Evolutionary conservation across 2,329 filamentous ascomycete genomes (phyloP), one percentile per base, ranked within the genome.

Genomic region (Bipolaris victoriae): DNA sequence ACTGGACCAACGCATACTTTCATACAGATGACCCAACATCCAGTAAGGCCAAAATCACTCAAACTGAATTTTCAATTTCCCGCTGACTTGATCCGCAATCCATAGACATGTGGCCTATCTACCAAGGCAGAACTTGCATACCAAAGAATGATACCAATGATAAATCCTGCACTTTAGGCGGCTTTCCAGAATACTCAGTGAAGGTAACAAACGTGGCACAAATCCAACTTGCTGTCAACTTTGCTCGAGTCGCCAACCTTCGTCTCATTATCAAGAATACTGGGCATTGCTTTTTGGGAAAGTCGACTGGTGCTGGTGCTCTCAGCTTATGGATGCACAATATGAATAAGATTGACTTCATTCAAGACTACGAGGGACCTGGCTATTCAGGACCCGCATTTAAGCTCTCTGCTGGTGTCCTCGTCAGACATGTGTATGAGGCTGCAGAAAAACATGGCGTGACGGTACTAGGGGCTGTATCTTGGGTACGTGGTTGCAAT

Each of bases 231-330:
- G 65, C 57, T 1, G 64, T 73, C 48, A 72, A 72, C 43, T 75
- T 75, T 53, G 72, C 65, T 0, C 53, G 65, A 0, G 64, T 66
- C 5, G 46, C 69, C 39, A 61, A 68, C 13, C 22, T 75, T 1
- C 65, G 72, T 1, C 57, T 75, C 2, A 57, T 74, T 1, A 55
- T 75, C n/a, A 70, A 69, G 33, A 74, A 72, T 31, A 74, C 72
- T 1, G 70, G 72, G 0, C 72, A 75, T 20, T 70, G 72, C 45
- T 73, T 65, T 53, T 35, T 58, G 0, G 71, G 71, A 6, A 72
- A 72, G 36, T 71, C 67, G 7, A 48, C 60, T 0, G 71, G 68
- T 9, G 53, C 52, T 26, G 66, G 65, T 3, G 55, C 68, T 5
- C 43, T 73, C 16, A 71, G 68, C 24, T 45, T 73, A 20, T 73